Evolutionary conservation across 139 green algal genomes (phyloP).

Genomic region (Parachlorella kessleri): DNA sequence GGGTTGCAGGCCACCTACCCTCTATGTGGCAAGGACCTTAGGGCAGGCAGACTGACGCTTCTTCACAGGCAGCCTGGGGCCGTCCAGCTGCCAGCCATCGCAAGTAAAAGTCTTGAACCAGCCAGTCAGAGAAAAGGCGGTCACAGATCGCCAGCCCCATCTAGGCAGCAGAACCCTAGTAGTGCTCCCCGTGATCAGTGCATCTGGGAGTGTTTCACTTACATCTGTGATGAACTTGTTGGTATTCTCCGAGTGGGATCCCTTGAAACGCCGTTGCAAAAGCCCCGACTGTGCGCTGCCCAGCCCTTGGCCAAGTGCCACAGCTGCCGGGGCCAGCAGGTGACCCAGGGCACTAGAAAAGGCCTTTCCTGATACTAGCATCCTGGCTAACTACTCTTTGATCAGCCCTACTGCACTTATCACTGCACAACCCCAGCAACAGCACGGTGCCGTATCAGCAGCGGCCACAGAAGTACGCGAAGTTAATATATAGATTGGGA

Average conservation of each 20-base stretch:
- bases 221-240: constrained; percentile 82
- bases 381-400: too few species aligned
- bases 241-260: constrained; percentile 67
- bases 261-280: background rate
- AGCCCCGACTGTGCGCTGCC: background rate
- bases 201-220: background rate
- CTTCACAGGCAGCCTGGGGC: background rate
- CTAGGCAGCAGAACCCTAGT: background rate
- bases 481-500: too few species aligned
- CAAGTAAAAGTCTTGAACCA: background rate
- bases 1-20: background rate
- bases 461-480: too few species aligned
- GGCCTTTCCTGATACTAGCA: background rate
- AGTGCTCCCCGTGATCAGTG: background rate
- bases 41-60: background rate
- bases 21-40: background rate
- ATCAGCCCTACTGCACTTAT: too few species aligned
- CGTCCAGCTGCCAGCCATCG: background rate
- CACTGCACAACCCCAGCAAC: too few species aligned
- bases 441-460: too few species aligned
- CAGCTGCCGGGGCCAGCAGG: background rate
- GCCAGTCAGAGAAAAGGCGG: background rate
- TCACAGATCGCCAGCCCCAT: background rate
- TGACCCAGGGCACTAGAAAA: background rate
- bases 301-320: too few species aligned